Evolutionary conservation across 139 green algal species (phyloP).

Genomic region (Mychonastes homosphaera): DNA sequence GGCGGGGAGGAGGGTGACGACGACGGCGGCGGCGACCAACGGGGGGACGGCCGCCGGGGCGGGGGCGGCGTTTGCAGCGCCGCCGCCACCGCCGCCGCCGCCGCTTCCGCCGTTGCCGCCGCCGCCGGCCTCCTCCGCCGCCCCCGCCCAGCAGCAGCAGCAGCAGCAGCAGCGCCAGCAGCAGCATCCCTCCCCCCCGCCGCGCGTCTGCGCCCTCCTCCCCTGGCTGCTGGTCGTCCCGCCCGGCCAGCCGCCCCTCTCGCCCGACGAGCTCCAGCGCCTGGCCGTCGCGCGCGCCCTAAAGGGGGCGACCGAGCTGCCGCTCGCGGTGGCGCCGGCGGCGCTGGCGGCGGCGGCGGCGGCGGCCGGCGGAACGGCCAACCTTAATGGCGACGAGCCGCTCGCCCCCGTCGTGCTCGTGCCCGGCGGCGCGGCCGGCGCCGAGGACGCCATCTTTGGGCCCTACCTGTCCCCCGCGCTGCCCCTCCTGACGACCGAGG

Average conservation of each 20-base stretch:
- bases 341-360: background rate
- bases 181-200: too few relatives aligned
- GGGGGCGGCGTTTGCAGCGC: background rate
- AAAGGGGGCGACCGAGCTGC: slow-evolving; percentile 3
- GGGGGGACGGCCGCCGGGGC: background rate
- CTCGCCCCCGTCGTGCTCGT: too few relatives aligned
- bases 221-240: slow-evolving; percentile 5
- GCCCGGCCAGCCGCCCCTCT: slow-evolving; percentile 6
- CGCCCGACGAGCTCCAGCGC: background rate
- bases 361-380: background rate
- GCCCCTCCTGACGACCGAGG: too few relatives aligned
- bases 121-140: too few relatives aligned
- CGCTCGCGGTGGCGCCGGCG: background rate
- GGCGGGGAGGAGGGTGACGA: too few relatives aligned
- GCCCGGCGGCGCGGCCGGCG: too few relatives aligned
- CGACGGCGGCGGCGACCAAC: too few relatives aligned
- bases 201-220: too few relatives aligned
- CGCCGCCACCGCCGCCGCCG: too few relatives aligned
- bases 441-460: too few relatives aligned
- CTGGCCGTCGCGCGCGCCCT: background rate
- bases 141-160: slow-evolving; percentile 5
- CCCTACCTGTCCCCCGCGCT: too few relatives aligned
- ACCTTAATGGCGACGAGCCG: too few relatives aligned
- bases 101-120: background rate
- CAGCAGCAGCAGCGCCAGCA: background rate